Percentiles rank a stretch among this genome's conserved stretches.
These are phyloP conservation scores for Penicillium maclennaniae DNA, from an alignment of 495 filamentous ascomycete species.

Conservation along the genomic window DNA sequence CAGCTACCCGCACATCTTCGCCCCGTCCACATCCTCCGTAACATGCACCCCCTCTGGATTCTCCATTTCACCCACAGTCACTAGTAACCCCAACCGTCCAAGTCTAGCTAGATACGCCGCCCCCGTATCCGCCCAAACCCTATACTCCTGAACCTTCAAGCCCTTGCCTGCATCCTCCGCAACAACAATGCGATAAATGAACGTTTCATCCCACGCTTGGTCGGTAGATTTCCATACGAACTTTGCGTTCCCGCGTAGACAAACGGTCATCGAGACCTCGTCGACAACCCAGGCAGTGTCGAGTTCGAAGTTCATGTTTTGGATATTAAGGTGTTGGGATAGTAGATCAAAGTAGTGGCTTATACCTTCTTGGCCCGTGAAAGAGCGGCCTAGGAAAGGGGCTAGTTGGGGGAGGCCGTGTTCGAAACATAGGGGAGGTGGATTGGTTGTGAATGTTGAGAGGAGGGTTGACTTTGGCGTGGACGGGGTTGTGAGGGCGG, in stretches of 20 bases:
- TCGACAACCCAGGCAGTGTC: conserved; percentile 51
- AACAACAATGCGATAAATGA: conserved; percentile 52
- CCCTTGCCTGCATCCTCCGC: conserved; percentile 26
- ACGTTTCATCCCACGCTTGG: conserved; percentile 56
- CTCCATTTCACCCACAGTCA: conserved; percentile 2
- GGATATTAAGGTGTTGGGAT: conserved; percentile 34
- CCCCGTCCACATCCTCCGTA: not conserved
- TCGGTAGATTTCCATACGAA: conserved; percentile 50
- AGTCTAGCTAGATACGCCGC: conserved; percentile 56
- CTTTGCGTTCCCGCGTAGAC: conserved; percentile 44
- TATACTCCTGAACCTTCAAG: conserved; percentile 47
- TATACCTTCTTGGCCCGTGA: conserved; percentile 45
- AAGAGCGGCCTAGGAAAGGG: conserved; percentile 57
- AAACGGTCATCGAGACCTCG: conserved; percentile 36
- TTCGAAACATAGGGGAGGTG: conserved; percentile 44
- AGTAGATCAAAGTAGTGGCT: conserved; percentile 47
- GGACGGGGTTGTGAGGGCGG: conserved; percentile 37
- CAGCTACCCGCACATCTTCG: conserved; percentile 7
- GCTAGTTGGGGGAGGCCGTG: conserved; percentile 58
- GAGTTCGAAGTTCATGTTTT: conserved; percentile 48
- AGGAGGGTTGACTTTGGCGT: conserved; percentile 32
- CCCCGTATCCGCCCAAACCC: conserved; percentile 63
- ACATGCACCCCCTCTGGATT: conserved; percentile 8
- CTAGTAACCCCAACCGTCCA: conserved; percentile 36
- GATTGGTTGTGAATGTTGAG: conserved; percentile 46